Evolutionary conservation across 2,329 filamentous ascomycete genomes (phyloP).

Genomic region (Colletotrichum zoysiae): DNA sequence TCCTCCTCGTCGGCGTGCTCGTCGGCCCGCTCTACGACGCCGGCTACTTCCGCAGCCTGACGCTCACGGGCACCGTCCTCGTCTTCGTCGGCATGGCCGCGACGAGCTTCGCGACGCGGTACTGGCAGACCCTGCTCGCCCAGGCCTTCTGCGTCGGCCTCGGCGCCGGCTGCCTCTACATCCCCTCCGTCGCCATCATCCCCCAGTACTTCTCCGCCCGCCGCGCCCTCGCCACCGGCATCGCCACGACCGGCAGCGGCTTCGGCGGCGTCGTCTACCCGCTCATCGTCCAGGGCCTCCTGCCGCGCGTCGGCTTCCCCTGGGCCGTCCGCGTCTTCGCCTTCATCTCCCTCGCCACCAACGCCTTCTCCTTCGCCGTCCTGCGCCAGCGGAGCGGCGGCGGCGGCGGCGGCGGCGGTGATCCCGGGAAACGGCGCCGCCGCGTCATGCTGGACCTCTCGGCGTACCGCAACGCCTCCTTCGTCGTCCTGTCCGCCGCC

Average conservation of each 20-base stretch:
- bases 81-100: slow-evolving; percentile 56
- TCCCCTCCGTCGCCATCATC: slow-evolving; percentile 56
- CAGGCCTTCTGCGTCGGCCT: slow-evolving; percentile 59
- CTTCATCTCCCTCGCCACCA: slow-evolving; percentile 51
- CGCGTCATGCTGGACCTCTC: slow-evolving; percentile 48
- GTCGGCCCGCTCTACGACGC: slow-evolving; percentile 56
- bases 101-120: slow-evolving; percentile 52
- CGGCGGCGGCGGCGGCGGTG: neutral
- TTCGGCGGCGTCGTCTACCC: slow-evolving; percentile 56
- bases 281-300: slow-evolving; percentile 52
- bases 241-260: slow-evolving; percentile 57
- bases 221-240: slow-evolving; percentile 57
- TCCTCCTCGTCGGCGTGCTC: slow-evolving; percentile 53
- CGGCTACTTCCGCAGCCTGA: slow-evolving; percentile 51
- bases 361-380: slow-evolving; percentile 48
- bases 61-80: slow-evolving; percentile 51
- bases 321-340: slow-evolving; percentile 53
- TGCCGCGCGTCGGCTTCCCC: slow-evolving; percentile 48
- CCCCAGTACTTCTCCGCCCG: slow-evolving; percentile 55
- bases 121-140: slow-evolving; percentile 58
- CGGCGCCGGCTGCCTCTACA: slow-evolving; percentile 55
- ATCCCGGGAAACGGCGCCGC: slow-evolving; percentile 16
- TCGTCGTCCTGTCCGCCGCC: slow-evolving; percentile 50
- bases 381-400: slow-evolving; percentile 44
- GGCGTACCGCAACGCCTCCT: slow-evolving; percentile 49